Evolutionary conservation across 2,329 filamentous ascomycete species (phyloP).

Genomic region (Tolypocladium paradoxum): DNA sequence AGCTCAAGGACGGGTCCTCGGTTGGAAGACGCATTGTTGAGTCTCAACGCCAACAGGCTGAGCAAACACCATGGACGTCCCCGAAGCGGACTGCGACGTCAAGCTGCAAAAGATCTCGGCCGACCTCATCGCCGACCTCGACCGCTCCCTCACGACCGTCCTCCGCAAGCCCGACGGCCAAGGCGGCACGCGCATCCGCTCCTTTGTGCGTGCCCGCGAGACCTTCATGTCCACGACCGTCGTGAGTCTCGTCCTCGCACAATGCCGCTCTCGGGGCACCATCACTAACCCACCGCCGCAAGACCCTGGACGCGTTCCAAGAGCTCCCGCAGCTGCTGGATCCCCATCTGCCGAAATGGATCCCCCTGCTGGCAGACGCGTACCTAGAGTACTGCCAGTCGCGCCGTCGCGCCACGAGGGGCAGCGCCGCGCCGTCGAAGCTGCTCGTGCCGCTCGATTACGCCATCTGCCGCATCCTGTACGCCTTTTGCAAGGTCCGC

Average conservation of each 20-base stretch:
- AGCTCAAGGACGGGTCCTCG: not conserved
- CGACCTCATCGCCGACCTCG: constrained; percentile 49
- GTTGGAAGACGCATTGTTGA: not conserved
- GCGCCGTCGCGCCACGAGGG: constrained; percentile 27
- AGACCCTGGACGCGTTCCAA: constrained; percentile 77
- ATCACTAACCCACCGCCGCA: not conserved
- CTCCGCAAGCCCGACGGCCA: constrained; percentile 40
- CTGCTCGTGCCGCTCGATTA: constrained; percentile 47
- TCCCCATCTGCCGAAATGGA: constrained; percentile 63
- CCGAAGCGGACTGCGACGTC: constrained; percentile 49
- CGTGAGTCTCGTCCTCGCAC: constrained; percentile 19
- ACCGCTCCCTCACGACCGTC: constrained; percentile 39
- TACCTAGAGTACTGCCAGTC: constrained; percentile 57
- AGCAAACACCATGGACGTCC: constrained; percentile 42
- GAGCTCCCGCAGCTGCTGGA: constrained; percentile 92
- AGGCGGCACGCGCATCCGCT: constrained; percentile 30
- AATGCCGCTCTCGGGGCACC: not conserved
- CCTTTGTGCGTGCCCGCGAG: constrained; percentile 39
- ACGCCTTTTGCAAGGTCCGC: constrained; percentile 87
- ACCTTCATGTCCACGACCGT: constrained; percentile 34
- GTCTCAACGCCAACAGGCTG: not conserved
- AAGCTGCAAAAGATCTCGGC: constrained; percentile 50
- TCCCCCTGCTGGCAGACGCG: constrained; percentile 64
- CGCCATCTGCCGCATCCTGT: constrained; percentile 71
- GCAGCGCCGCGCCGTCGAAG: constrained; percentile 18